phyloP scores from a whole-genome alignment of 2,329 filamentous ascomycete species.

The Gaeumannomyces tritici region DNA sequence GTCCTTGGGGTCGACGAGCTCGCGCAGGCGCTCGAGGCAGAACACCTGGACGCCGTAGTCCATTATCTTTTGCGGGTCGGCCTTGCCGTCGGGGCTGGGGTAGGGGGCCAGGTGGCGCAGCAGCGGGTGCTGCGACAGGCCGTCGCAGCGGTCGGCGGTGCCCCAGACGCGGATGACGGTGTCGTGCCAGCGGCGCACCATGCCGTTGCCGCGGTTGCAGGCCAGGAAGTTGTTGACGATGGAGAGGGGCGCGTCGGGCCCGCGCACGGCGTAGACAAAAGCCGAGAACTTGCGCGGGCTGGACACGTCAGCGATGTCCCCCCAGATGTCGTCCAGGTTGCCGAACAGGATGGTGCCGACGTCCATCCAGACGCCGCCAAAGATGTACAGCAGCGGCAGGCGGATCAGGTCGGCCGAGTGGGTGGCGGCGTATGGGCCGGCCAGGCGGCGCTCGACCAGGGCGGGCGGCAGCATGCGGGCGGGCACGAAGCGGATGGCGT shows the following conservation, averaged over 20 bases:
- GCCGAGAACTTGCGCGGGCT: conserved; percentile 3
- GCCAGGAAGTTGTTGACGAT: conserved; percentile 17
- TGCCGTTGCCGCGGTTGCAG: conserved; percentile 24
- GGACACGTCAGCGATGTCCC: conserved; percentile 18
- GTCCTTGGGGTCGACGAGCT: background rate
- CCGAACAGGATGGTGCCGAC: conserved; percentile 24
- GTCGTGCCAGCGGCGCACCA: conserved; percentile 28
- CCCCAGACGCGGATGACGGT: conserved; percentile 9
- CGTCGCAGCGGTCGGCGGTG: background rate
- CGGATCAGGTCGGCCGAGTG: conserved; percentile 33
- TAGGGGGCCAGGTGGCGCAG: background rate
- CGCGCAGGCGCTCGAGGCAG: conserved; percentile 1
- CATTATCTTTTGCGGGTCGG: conserved; percentile 1
- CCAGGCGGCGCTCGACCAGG: conserved; percentile 27
- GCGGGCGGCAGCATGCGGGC: conserved; percentile 20
- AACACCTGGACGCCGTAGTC: conserved; percentile 4
- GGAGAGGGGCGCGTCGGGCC: conserved; percentile 3
- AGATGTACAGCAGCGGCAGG: conserved; percentile 21
- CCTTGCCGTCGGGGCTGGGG: conserved; percentile 1
- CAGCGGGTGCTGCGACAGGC: background rate
- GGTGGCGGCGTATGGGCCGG: conserved; percentile 22
- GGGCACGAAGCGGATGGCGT: conserved; percentile 22
- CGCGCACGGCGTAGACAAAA: conserved; percentile 26
- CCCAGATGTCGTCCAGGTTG: conserved; percentile 21
- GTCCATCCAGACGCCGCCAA: conserved; percentile 28